phyloP scores from a whole-genome alignment of 768 basidiomycete species.

The Agaricus subrufescens region DNA sequence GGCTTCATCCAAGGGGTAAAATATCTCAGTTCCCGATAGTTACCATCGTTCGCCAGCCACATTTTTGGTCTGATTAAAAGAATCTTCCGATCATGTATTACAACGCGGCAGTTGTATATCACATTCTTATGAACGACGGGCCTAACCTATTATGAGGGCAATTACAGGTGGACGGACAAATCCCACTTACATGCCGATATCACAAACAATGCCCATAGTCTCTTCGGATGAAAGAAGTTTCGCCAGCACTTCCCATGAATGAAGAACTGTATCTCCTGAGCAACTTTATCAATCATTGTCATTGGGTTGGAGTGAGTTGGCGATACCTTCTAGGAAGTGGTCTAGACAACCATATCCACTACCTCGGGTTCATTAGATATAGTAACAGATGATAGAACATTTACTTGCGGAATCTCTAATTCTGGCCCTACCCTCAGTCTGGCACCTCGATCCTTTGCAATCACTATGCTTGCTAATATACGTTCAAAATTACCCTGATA shows the following conservation, averaged over 20 bases:
- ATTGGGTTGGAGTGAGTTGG: background rate
- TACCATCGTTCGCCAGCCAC: slow-evolving; percentile 99
- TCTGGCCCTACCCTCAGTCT: slow-evolving; percentile 94
- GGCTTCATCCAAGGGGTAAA: slow-evolving; percentile 96
- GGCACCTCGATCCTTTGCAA: slow-evolving; percentile 87
- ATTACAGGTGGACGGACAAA: background rate
- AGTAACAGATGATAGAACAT: background rate
- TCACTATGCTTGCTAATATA: slow-evolving; percentile 80
- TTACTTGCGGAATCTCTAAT: slow-evolving; percentile 82
- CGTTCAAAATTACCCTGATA: slow-evolving; percentile 87
- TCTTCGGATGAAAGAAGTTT: slow-evolving; percentile 81
- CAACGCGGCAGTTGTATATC: slow-evolving; percentile 93
- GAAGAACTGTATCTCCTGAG: slow-evolving; percentile 89
- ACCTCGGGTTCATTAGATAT: background rate
- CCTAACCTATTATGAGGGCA: slow-evolving; percentile 42
- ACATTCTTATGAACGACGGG: slow-evolving; percentile 97
- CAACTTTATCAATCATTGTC: slow-evolving; percentile 6
- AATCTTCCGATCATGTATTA: slow-evolving; percentile 83
- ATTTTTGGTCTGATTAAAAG: slow-evolving; percentile 96
- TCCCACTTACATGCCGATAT: slow-evolving; percentile 84
- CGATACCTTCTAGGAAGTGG: slow-evolving; percentile 89
- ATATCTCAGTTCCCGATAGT: slow-evolving; percentile 85
- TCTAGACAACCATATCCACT: slow-evolving; percentile 98
- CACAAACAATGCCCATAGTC: slow-evolving; percentile 84
- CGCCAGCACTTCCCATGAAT: slow-evolving; percentile 98